phyloP scores from a whole-genome alignment of 2,329 filamentous ascomycete genomes.

The Ustulina deusta region DNA sequence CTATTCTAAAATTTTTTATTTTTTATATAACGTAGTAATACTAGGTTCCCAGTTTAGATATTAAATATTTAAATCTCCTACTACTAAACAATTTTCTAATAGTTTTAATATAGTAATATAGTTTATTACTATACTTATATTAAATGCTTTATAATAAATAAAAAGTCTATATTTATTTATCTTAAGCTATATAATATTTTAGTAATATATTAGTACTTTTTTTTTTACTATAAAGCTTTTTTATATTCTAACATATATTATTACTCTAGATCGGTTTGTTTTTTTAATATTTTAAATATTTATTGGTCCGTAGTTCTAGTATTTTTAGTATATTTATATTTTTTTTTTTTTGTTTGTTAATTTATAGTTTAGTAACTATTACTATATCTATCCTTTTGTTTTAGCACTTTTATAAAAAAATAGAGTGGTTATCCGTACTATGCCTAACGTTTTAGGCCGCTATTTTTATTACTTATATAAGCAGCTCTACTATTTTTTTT shows the following conservation, averaged over 20 bases:
- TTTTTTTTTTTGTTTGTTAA: constrained; percentile 14
- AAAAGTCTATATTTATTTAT: constrained; percentile 11
- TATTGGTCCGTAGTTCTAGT: constrained; percentile 11
- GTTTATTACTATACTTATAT: constrained; percentile 20
- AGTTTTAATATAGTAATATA: constrained; percentile 14
- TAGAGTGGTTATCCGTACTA: too few relatives aligned
- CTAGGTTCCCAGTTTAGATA: constrained; percentile 20
- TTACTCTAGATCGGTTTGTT: constrained; percentile 2
- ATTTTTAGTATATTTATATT: too few relatives aligned
- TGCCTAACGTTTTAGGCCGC: too few relatives aligned
- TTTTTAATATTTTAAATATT: constrained; percentile 19
- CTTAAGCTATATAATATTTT: constrained; percentile 21
- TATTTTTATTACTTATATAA: too few relatives aligned
- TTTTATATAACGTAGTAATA: too few relatives aligned
- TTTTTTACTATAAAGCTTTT: not conserved
- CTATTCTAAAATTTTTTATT: too few relatives aligned
- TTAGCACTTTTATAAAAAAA: too few relatives aligned
- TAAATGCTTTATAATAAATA: too few relatives aligned
- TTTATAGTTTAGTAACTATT: constrained; percentile 24
- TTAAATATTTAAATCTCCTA: constrained; percentile 14
- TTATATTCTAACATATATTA: constrained; percentile 22
- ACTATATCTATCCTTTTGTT: constrained; percentile 19
- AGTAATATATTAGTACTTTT: constrained; percentile 11
- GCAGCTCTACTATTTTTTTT: too few relatives aligned
- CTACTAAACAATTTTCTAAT: constrained; percentile 16